Conservation (phyloP, 1,284 basidiomycete genomes). For the Rhizoctonia solani region DNA sequence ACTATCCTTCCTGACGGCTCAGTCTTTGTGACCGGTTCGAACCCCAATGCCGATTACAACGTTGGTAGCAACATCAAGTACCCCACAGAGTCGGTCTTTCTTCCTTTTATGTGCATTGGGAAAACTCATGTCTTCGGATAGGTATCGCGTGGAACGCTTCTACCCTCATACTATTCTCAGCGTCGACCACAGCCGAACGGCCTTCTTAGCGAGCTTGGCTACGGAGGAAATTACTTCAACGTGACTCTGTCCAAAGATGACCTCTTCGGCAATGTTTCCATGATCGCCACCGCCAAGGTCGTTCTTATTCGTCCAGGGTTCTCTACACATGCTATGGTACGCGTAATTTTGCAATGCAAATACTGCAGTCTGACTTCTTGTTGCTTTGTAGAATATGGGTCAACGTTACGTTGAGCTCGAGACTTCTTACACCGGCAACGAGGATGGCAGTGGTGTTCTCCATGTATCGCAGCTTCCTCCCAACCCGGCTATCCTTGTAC, state of each 20-base stretch:
- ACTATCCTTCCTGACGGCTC: constrained; percentile 86
- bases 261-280: constrained; percentile 67
- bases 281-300: constrained; percentile 68
- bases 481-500: constrained; percentile 81
- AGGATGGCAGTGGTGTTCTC: constrained; percentile 68
- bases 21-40: constrained; percentile 87
- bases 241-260: constrained; percentile 55
- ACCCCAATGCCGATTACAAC: constrained; percentile 89
- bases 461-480: constrained; percentile 83
- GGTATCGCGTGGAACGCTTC: constrained; percentile 79
- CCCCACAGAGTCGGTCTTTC: constrained; percentile 67
- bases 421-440: constrained; percentile 79
- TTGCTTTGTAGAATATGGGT: constrained; percentile 70
- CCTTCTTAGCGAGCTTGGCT: constrained; percentile 72
- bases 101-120: neutral
- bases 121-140: neutral
- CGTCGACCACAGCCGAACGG: constrained; percentile 73
- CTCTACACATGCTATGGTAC: constrained; percentile 87
- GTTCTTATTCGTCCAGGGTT: constrained; percentile 85
- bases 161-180: constrained; percentile 82
- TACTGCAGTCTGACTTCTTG: neutral
- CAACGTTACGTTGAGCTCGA: constrained; percentile 75
- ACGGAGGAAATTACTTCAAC: constrained; percentile 84
- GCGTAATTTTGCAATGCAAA: constrained; percentile 39
- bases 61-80: constrained; percentile 60